Evolutionary conservation across 73 alveolate genomes (phyloP).

Genomic region (Uronychia binucleata): DNA sequence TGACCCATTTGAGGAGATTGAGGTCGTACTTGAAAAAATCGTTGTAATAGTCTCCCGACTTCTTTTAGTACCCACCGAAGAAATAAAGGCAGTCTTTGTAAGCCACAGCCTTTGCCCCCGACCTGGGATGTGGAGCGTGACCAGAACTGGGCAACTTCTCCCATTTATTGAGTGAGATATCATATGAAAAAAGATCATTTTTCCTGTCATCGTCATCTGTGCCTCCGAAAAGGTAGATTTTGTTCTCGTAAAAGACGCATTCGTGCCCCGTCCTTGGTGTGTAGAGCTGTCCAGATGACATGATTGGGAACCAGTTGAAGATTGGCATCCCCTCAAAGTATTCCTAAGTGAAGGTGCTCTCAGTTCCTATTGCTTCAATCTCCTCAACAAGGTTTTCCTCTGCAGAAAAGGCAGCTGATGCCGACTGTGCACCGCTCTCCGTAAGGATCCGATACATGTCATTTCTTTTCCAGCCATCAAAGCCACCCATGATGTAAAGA

Average conservation of each 20-base stretch:
- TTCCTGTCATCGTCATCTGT: conserved; percentile 70
- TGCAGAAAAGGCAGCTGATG: background rate
- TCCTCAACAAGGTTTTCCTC: conserved; percentile 5
- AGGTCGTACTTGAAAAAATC: conserved; percentile 36
- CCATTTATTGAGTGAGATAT: conserved; percentile 55
- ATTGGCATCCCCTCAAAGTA: conserved; percentile 22
- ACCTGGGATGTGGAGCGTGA: conserved; percentile 56
- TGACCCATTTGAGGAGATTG: conserved; percentile 40
- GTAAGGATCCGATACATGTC: conserved; percentile 68
- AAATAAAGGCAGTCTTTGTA: conserved; percentile 43
- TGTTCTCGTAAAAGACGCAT: conserved; percentile 29
- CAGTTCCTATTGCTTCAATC: conserved; percentile 2
- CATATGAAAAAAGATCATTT: conserved; percentile 60
- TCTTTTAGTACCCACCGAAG: conserved; percentile 60
- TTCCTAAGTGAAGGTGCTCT: background rate
- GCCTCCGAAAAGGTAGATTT: conserved; percentile 80
- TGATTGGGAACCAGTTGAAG: conserved; percentile 28
- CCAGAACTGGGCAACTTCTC: conserved; percentile 38
- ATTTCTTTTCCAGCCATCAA: conserved; percentile 83
- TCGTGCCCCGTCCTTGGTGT: conserved; percentile 87
- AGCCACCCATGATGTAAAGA: conserved; percentile 77
- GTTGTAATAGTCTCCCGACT: conserved; percentile 54
- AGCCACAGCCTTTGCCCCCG: conserved; percentile 74
- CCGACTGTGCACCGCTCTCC: conserved; percentile 2
- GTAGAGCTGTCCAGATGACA: conserved; percentile 22